Evolutionary conservation across 2,329 filamentous ascomycete genomes (phyloP).

Genomic region (Fusarium albosuccineum): DNA sequence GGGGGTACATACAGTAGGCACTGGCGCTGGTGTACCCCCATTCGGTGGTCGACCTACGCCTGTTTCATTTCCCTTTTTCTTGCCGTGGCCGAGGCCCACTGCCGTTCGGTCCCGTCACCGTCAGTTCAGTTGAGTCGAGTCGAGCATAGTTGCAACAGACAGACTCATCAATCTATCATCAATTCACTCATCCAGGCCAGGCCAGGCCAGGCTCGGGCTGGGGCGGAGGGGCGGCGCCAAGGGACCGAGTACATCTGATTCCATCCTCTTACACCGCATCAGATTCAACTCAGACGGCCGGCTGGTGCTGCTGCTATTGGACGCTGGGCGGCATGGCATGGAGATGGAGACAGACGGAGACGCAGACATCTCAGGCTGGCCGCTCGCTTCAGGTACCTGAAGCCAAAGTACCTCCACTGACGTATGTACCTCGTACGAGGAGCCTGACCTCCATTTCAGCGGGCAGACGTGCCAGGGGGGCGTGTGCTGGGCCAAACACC

Average conservation of each 20-base stretch:
- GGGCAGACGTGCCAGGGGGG: constrained; percentile 19
- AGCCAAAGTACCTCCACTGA: constrained; percentile 44
- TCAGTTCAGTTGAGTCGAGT: constrained; percentile 16
- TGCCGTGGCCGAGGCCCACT: constrained; percentile 34
- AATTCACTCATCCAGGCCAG: too few relatives aligned
- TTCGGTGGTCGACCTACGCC: constrained; percentile 24
- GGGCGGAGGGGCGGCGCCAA: background rate
- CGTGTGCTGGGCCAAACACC: constrained; percentile 5
- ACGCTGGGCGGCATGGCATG: constrained; percentile 5
- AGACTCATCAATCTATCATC: too few relatives aligned
- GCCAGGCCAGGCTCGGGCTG: background rate
- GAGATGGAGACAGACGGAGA: background rate
- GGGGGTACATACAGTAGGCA: constrained; percentile 1
- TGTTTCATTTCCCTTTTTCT: constrained; percentile 46
- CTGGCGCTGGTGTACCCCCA: constrained; percentile 1
- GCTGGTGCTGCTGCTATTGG: constrained; percentile 13
- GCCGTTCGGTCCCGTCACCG: constrained; percentile 24
- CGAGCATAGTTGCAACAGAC: too few relatives aligned
- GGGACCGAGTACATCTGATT: constrained; percentile 16
- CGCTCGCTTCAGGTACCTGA: constrained; percentile 44
- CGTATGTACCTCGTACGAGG: constrained; percentile 47
- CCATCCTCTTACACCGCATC: constrained; percentile 36
- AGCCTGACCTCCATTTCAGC: constrained; percentile 37
- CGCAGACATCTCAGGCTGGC: constrained; percentile 10
- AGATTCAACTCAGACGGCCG: constrained; percentile 19